A percentile compares a stretch with the other conserved stretches of the same genome.
Evolutionary conservation across 176 grass and related monocot genomes (phyloP).

Genomic region (Thalia dealbata): DNA sequence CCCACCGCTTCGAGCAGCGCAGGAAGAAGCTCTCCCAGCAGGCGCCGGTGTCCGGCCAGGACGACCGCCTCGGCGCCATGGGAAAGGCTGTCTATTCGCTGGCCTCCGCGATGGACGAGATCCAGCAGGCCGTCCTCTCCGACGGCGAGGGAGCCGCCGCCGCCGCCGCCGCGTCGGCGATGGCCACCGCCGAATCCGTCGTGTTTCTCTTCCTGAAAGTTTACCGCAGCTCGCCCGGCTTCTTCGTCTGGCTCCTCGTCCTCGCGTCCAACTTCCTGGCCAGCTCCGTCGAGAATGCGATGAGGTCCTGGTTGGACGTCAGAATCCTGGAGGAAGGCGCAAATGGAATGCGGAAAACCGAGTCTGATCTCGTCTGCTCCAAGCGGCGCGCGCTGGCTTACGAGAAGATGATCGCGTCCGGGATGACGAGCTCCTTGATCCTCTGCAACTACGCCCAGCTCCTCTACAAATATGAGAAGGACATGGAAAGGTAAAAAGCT

Average conservation of each 20-base stretch:
- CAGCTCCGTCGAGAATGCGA: conserved; percentile 6
- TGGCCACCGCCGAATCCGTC: conserved; percentile 18
- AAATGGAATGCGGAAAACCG: background rate
- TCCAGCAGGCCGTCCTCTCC: conserved; percentile 19
- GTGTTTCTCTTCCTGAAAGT: conserved; percentile 35
- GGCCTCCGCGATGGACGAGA: conserved; percentile 19
- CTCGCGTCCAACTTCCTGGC: conserved; percentile 23
- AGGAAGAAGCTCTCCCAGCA: conserved; percentile 20
- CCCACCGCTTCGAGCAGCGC: conserved; percentile 15
- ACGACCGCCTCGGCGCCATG: conserved; percentile 20
- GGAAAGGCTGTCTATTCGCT: conserved; percentile 27
- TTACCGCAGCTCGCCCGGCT: conserved; percentile 24
- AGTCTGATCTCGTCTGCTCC: conserved; percentile 6
- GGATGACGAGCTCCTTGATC: conserved; percentile 52
- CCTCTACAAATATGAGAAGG: conserved; percentile 62
- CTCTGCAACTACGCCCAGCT: conserved; percentile 89
- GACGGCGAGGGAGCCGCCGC: background rate
- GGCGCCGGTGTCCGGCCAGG: background rate
- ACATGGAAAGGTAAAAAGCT: conserved; percentile 40
- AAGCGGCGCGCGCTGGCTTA: conserved; percentile 35
- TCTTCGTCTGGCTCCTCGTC: conserved; percentile 19
- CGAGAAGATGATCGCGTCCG: conserved; percentile 46
- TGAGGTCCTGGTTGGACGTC: conserved; percentile 45
- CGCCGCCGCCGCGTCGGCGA: too few species aligned
- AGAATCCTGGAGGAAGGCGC: conserved; percentile 31